Percentiles rank a stretch among this genome's conserved stretches.
These are phyloP conservation scores for Urochloa ruziziensis DNA, from an alignment of 176 grass and related monocot species.

Conservation along the genomic window DNA sequence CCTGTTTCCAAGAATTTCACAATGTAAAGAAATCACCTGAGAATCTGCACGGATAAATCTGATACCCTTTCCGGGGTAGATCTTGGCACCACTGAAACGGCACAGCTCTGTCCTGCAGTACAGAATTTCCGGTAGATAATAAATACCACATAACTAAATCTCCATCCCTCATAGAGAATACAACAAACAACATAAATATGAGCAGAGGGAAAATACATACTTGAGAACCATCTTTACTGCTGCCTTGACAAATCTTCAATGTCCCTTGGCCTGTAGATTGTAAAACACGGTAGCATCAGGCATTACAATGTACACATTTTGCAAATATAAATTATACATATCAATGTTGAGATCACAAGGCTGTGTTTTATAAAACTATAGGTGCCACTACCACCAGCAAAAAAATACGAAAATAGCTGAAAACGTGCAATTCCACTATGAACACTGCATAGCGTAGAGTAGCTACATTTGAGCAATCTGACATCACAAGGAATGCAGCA, in stretches of 20 bases:
- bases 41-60: constrained; percentile 42
- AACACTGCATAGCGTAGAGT: background rate
- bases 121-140: background rate
- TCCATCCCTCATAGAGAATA: background rate
- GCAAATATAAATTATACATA: background rate
- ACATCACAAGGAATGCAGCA: background rate
- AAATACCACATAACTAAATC: background rate
- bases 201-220: background rate
- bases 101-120: constrained; percentile 31
- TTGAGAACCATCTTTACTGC: constrained; percentile 43
- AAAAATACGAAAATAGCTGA: too few species aligned
- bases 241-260: background rate
- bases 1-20: background rate
- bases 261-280: background rate
- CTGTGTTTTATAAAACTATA: background rate
- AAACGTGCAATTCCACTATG: too few species aligned
- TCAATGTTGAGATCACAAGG: background rate
- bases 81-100: constrained; percentile 41
- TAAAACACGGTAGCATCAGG: background rate
- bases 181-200: background rate
- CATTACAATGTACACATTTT: background rate
- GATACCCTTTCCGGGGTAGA: constrained; percentile 45
- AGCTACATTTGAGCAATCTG: background rate
- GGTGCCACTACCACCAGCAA: too few species aligned
- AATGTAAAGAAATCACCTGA: constrained; percentile 15